These are phyloP conservation scores for Agaricus sinodeliciosus DNA, from an alignment of 768 basidiomycete genomes.

Conservation along the genomic window DNA sequence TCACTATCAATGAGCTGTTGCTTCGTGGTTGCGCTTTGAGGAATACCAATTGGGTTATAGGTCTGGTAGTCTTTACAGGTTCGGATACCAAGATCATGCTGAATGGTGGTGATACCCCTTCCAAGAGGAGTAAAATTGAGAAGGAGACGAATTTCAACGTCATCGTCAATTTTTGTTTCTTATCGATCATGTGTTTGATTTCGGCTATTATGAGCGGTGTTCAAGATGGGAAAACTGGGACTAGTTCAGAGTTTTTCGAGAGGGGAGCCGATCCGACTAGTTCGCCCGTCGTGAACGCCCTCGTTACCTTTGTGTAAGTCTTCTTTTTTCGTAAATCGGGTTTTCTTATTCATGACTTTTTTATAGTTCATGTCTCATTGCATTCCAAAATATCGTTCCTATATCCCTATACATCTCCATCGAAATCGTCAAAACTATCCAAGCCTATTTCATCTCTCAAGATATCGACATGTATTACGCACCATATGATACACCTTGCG, in stretches of 20 bases:
- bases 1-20: constrained; percentile 89
- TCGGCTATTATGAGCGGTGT: constrained; percentile 75
- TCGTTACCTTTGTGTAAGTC: constrained; percentile 89
- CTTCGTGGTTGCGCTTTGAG: constrained; percentile 87
- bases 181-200: constrained; percentile 69
- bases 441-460: constrained; percentile 94
- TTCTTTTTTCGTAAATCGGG: not conserved
- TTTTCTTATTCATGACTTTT: constrained; percentile 5
- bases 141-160: constrained; percentile 99
- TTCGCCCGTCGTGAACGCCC: constrained; percentile 59
- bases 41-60: constrained; percentile 90
- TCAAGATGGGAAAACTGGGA: constrained; percentile 49
- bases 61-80: constrained; percentile 91
- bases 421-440: constrained; percentile 97
- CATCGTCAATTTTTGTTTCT: constrained; percentile 81
- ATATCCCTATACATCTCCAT: constrained; percentile 96
- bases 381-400: constrained; percentile 97
- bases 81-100: constrained; percentile 90
- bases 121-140: constrained; percentile 97
- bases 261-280: constrained; percentile 52
- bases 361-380: constrained; percentile 80
- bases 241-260: constrained; percentile 74
- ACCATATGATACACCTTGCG: constrained; percentile 79
- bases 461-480: constrained; percentile 96
- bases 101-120: constrained; percentile 89